phyloP scores from a whole-genome alignment of 2,329 filamentous ascomycete species.

The Cryphonectria parasitica region DNA sequence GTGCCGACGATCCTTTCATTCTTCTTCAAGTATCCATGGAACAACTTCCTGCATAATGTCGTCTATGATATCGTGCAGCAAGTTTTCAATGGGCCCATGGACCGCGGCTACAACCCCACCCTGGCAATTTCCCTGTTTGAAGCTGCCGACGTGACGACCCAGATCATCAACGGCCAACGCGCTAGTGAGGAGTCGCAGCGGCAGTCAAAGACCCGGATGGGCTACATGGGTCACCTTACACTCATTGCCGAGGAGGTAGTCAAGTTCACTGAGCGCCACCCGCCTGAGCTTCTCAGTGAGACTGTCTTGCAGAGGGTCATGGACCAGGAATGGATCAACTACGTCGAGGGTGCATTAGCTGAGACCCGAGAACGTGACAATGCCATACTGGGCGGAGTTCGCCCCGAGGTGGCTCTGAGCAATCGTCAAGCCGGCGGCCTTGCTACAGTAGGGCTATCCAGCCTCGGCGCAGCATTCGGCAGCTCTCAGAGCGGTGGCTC shows the following conservation, averaged over 20 bases:
- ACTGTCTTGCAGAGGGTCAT: conserved; percentile 86
- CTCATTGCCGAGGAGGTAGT: conserved; percentile 98
- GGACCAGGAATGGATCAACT: conserved; percentile 88
- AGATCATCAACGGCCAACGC: conserved; percentile 88
- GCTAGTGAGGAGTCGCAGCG: conserved; percentile 85
- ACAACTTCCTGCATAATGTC: conserved; percentile 98
- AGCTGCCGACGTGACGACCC: conserved; percentile 83
- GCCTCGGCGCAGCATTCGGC: conserved; percentile 45
- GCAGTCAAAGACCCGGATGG: conserved; percentile 85
- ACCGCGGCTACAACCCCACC: conserved; percentile 88
- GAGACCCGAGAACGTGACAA: conserved; percentile 96
- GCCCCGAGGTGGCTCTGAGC: conserved; percentile 86
- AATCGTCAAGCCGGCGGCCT: conserved; percentile 65
- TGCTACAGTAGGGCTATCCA: conserved; percentile 53
- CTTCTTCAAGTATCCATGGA: conserved; percentile 99
- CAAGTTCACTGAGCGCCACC: conserved; percentile 95
- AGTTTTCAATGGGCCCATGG: conserved; percentile 98
- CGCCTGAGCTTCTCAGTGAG: conserved; percentile 83
- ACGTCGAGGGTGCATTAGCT: conserved; percentile 89
- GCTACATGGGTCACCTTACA: conserved; percentile 98
- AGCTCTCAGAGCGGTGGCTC: conserved; percentile 41
- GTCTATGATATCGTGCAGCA: conserved; percentile 99
- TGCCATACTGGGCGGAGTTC: conserved; percentile 93
- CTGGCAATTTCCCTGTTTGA: conserved; percentile 93
- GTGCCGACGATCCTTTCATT: conserved; percentile 96